Evolutionary conservation across 192 early-diverging fungal genomes (phyloP), one percentile per base, ranked within the genome.

Genomic region (Phycomyces nitens): DNA sequence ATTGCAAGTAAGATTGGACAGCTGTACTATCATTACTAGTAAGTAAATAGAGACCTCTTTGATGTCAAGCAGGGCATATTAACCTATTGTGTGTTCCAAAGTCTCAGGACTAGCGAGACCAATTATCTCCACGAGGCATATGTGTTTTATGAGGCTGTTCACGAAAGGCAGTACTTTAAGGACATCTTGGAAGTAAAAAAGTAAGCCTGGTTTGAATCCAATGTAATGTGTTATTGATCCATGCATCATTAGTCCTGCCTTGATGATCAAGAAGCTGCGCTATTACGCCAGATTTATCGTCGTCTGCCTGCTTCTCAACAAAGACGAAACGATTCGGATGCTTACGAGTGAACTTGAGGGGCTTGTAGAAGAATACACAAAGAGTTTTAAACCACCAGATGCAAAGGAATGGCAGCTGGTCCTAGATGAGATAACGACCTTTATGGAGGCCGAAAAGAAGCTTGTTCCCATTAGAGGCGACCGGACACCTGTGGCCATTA

Each of bases 241-340:
- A 18, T 65, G 42, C 11, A 60, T 55, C 14, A 43, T 26, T 73
- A 95, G 90, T 61, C 86, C 94, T 6, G 87, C 92, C 12, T 72
- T 98, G 10, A 89, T 95, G 85, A 94, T 98, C 71, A 99, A 99
- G 69, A 97, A 96, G 60, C 84, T 99, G 60, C 88, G 97, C 14
- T 99, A 96, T 73, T 97, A 94, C 73, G 97, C 97, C 2, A 87
- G 97, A 29, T 98, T 96, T 75, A 98, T 96, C 38, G 93, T 98
- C 29, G 96, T 97, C 2, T 93, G 92, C 69, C 64, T 96, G 47
- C 77, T 96, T 21, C 78, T 96, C 29, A 96, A 94, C 80, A 84
- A 89, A 22, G 80, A 84, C 41, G 89, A 87, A 16, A 86, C 88
- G 54, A 89, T 98, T 68, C 78, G 86, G 51, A 84, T 87, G 52